Conservation (phyloP, 2,329 filamentous ascomycete species). For the Lecanicillium sp. region DNA sequence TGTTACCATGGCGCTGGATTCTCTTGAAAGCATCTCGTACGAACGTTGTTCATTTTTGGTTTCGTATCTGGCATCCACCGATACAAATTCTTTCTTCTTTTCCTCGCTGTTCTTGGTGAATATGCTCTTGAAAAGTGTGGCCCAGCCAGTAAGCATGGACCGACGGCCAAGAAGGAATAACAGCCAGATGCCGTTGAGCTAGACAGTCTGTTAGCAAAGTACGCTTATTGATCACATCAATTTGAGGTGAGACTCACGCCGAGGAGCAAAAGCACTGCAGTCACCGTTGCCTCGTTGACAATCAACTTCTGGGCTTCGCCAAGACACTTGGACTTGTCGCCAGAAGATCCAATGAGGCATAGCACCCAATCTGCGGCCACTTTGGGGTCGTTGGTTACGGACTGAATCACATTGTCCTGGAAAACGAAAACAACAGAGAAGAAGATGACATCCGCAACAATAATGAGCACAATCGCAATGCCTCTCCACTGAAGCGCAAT, state of each 20-base stretch:
- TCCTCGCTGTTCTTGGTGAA: constrained; percentile 29
- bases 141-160: constrained; percentile 83
- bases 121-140: constrained; percentile 48
- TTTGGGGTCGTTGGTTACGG: constrained; percentile 42
- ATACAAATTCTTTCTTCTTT: constrained; percentile 75
- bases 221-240: too few relatives aligned
- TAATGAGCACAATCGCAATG: constrained; percentile 81
- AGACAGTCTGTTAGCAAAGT: too few relatives aligned
- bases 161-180: constrained; percentile 73
- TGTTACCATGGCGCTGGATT: constrained; percentile 47
- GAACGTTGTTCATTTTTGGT: constrained; percentile 57
- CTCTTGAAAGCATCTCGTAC: constrained; percentile 73
- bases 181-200: constrained; percentile 81
- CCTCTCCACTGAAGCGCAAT: constrained; percentile 92
- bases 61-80: constrained; percentile 65
- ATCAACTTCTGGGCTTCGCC: constrained; percentile 52
- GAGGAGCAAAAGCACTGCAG: constrained; percentile 75
- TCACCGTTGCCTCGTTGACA: constrained; percentile 67
- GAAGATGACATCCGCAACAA: constrained; percentile 86
- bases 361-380: constrained; percentile 58
- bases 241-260: constrained; percentile 50
- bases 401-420: constrained; percentile 65
- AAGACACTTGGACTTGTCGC: constrained; percentile 60
- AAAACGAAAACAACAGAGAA: constrained; percentile 89
- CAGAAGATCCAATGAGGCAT: constrained; percentile 54